Base-by-base conservation (phyloP, 192 early-diverging fungal genomes). In the Cetraspora pellucida region DNA sequence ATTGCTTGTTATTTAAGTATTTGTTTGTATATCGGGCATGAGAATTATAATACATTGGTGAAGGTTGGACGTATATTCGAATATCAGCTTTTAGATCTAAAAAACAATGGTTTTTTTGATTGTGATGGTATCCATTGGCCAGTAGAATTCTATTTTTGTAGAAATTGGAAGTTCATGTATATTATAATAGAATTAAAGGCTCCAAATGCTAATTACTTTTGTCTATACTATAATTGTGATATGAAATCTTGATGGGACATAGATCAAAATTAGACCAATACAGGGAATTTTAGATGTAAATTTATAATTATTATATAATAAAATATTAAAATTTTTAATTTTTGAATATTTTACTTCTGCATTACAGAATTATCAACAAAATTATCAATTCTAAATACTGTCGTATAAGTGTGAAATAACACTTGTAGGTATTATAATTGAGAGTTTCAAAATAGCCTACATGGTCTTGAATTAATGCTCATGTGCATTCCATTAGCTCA, bases 201-300 rank as follows among this genome's bases (percentile, higher is more conserved):
- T 13, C 37, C 13, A 1, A 64, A 64, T 44, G 8, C 55, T 8
- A 57, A n/a, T 5, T 21, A 57, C 19, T 57, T 57, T 57, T 21
- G 55, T 57, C 19, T 64, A 43, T 64, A 37, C 30, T 64, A 31
- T 64, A 31, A 64, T 64, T 64, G 61, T n/a, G 61, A 43, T 19
- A 7, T 23, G 25, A 10, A 19, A 60, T 25, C 10, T 25, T 0
- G 58, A 23, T 60, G 58, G 58, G 58, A 60, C 11, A 60, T 60
- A 3, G 10, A 60, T 60, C n/a, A 25, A 60, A 60, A 25, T 10
- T 60, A 23, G 21, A 60, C n/a, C n/a, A n/a, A n/a, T n/a, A n/a
- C n/a, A n/a, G n/a, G n/a, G n/a, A n/a, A n/a, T n/a, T n/a, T n/a
- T n/a, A n/a, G n/a, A n/a, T n/a, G n/a, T n/a, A n/a, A n/a, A n/a